Conservation (phyloP, 805 yeast species). For the Schwanniomyces sp. region DNA sequence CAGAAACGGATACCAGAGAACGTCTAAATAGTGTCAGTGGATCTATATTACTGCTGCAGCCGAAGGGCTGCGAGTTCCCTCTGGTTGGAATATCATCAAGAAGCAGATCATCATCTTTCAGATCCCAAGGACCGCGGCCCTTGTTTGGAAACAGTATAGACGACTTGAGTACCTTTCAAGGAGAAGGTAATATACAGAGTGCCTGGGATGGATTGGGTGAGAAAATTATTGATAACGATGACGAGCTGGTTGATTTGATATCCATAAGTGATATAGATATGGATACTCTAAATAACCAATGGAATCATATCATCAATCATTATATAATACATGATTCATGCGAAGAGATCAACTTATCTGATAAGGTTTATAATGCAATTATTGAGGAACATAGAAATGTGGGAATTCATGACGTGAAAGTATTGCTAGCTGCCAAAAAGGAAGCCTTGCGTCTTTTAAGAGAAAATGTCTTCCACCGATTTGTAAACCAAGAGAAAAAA, state of each 20-base stretch:
- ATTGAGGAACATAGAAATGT: slow-evolving; percentile 10
- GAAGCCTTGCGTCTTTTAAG: slow-evolving; percentile 33
- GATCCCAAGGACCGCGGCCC: slow-evolving; percentile 19
- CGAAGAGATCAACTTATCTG: slow-evolving; percentile 50
- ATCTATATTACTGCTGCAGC: background rate
- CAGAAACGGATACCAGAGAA: background rate
- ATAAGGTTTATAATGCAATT: slow-evolving; percentile 30
- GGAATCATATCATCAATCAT: slow-evolving; percentile 37
- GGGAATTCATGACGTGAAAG: slow-evolving; percentile 25
- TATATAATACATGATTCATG: slow-evolving; percentile 45
- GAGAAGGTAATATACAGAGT: background rate
- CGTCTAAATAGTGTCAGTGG: background rate
- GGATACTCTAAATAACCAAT: slow-evolving; percentile 22
- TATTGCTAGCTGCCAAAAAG: slow-evolving; percentile 25
- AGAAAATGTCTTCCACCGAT: slow-evolving; percentile 31
- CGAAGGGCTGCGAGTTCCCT: background rate
- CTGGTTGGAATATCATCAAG: background rate
- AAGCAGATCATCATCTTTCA: slow-evolving; percentile 10
- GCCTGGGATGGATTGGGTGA: slow-evolving; percentile 21
- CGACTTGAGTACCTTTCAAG: slow-evolving; percentile 13
- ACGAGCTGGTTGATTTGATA: slow-evolving; percentile 4
- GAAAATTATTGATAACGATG: slow-evolving; percentile 2
- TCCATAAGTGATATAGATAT: slow-evolving; percentile 4
- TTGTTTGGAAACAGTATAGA: slow-evolving; percentile 26
- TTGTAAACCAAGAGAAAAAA: slow-evolving; percentile 9